Evolutionary conservation across 306 rosid species (phyloP), one percentile per base, ranked within the genome.

Genomic region (Bauhinia variegata): DNA sequence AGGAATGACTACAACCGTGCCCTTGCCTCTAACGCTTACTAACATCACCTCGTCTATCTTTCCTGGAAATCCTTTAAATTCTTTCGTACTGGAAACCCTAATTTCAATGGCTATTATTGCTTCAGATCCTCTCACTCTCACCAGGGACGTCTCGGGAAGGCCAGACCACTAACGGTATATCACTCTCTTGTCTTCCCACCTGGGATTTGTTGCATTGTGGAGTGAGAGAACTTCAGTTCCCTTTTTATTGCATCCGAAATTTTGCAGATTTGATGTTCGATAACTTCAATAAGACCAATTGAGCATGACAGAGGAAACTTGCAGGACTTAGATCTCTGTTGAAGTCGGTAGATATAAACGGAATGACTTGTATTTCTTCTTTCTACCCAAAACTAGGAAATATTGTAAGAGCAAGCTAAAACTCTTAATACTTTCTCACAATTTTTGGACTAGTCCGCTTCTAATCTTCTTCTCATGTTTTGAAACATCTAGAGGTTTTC

Each of bases 91-190:
- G 46, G 66, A 53, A 77, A 65, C 89, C 89, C 83, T 81, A 84
- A 78, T 77, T 70, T 56, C 75, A 44, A 62, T 50, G 59, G 69
- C 61, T 18, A 70, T 16, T 67, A 70, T 19, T 50, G 56, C 55
- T 76, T 52, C 58, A 8, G 41, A 43, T 63, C 49, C 54, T 62
- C 59, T 38, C 71, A 60, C 28, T 57, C 57, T 8, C 78, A 54
- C 7, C 67, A 38, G 67, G 18, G 64, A 62, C 75, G 74, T 50
- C 7, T 47, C 36, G 33, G 58, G 39, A 76, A 56, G 49, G 53
- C 60, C 54, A 66, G 81, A 50, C 53, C 48, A 37, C 63, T 68
- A 65, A 75, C 74, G 96, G 96, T 87, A 82, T 54, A 6, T 67
- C 54, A 58, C 44, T 75, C 36, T 43, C 18, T 23, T 23, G 28